Percentiles rank a stretch among this genome's conserved stretches.
phyloP scores from a whole-genome alignment of 768 basidiomycete genomes.

The Sporobolomyces pararoseus region DNA sequence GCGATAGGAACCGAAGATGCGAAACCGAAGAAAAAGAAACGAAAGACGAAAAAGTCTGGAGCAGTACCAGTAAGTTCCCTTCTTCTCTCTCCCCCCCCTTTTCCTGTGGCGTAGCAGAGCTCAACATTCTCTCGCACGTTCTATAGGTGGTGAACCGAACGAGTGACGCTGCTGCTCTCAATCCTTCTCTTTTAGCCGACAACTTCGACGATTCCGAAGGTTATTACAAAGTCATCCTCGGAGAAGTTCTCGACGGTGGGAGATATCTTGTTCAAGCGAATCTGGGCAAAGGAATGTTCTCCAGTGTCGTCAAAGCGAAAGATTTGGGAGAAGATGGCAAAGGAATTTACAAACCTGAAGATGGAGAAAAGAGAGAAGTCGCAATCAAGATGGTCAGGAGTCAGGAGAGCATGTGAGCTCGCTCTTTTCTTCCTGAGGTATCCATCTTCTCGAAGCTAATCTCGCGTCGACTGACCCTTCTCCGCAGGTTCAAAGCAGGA shows the following conservation, averaged over 20 bases:
- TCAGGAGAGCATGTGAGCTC: constrained; percentile 89
- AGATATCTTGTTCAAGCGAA: constrained; percentile 91
- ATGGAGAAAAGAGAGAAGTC: constrained; percentile 82
- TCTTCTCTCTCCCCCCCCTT: neutral
- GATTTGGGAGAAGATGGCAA: constrained; percentile 51
- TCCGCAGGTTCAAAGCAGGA: constrained; percentile 82
- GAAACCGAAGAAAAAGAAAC: constrained; percentile 59
- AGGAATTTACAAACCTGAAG: constrained; percentile 76
- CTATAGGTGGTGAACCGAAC: constrained; percentile 60
- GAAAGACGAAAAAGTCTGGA: constrained; percentile 21
- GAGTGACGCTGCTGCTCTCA: constrained; percentile 48
- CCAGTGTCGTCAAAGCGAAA: constrained; percentile 86
- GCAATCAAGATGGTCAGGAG: constrained; percentile 95
- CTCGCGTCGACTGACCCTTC: neutral
- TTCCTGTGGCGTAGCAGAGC: constrained; percentile 8
- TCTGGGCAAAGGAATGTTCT: constrained; percentile 99
- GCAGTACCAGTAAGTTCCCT: constrained; percentile 34
- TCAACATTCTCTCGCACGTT: constrained; percentile 53
- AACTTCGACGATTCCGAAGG: constrained; percentile 91
- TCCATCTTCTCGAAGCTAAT: too few relatives aligned
- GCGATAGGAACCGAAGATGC: constrained; percentile 57
- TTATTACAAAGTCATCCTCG: constrained; percentile 88
- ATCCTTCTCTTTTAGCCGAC: constrained; percentile 57
- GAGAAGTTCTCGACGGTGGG: constrained; percentile 86
- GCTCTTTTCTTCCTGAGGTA: neutral